phyloP scores from a whole-genome alignment of 495 filamentous ascomycete species.

The Penicillium malachiteum region DNA sequence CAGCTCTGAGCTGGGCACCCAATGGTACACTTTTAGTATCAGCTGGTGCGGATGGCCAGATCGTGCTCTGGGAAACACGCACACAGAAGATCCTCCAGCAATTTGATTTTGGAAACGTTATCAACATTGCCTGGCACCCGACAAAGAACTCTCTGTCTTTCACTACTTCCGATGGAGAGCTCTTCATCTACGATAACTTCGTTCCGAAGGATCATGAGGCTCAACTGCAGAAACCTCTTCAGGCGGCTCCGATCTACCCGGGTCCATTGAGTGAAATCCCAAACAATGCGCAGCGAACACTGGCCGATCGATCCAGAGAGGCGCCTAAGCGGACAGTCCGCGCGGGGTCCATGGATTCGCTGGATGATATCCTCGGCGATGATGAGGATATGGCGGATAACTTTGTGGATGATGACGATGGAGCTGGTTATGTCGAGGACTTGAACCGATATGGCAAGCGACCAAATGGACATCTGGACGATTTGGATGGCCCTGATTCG shows the following conservation, averaged over 20 bases:
- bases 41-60: conserved; percentile 76
- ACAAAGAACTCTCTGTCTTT: conserved; percentile 83
- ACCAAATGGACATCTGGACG: conserved; percentile 52
- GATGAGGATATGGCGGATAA: conserved; percentile 59
- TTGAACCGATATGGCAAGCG: conserved; percentile 63
- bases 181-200: conserved; percentile 83
- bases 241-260: conserved; percentile 83
- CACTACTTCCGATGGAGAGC: conserved; percentile 84
- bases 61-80: conserved; percentile 86
- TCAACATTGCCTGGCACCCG: conserved; percentile 89
- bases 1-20: conserved; percentile 85
- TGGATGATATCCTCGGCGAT: conserved; percentile 57
- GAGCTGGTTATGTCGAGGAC: conserved; percentile 75
- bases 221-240: conserved; percentile 58
- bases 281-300: conserved; percentile 57
- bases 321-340: conserved; percentile 39
- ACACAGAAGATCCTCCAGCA: conserved; percentile 67
- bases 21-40: conserved; percentile 87
- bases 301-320: conserved; percentile 57
- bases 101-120: conserved; percentile 76
- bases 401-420: conserved; percentile 94
- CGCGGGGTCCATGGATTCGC: conserved; percentile 52
- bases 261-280: conserved; percentile 73
- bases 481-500: conserved; percentile 40
- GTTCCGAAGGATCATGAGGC: conserved; percentile 63